Evolutionary conservation across 768 basidiomycete genomes (phyloP), one percentile per base, ranked within the genome.

Genomic region (Phanerochaete sordida): DNA sequence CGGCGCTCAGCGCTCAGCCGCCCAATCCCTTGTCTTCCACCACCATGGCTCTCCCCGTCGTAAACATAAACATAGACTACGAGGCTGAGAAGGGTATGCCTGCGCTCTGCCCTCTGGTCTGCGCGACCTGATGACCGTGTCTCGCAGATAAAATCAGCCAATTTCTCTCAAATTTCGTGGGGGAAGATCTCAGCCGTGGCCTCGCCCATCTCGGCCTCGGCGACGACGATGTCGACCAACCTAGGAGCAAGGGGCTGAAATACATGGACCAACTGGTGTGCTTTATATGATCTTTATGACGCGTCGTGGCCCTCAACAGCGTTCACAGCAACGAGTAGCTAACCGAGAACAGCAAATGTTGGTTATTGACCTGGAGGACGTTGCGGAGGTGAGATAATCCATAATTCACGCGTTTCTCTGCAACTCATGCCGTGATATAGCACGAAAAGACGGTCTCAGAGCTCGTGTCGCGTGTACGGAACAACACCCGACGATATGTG

Each of bases 341-440:
- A 96, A 99, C 74, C 84, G 97, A 35, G 92, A 97, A 62, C 90
- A 94, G 72, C 85, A 93, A 65, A 91, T 91, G 84, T 77, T 99
- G 11, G 77, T 87, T 43, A 84, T 99, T 61, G 93, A 96, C 66
- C 73, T 99, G 24, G 92, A 94, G 70, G 97, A 99, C 74, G 77
- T 98, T 43, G 79, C 81, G 61, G 81, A 85, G 63, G 95, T 90
- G 66, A 68, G 81, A 66, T 24, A 52, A 31, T 57, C 57, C 37
- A 26, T 28, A 1, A 27, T 35, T 58, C 16, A 58, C 57, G 30
- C 57, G 54, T 55, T 43, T 27, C 2, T 37, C 53, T 35, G 23
- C 55, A 12, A 57, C 56, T 74, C 19, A 68, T 57, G 9, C 19
- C 23, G 2, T 35, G 27, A 1, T 62, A 13, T 57, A 93, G 90